Conservation (phyloP, 495 filamentous ascomycete genomes). For the Amphirosellinia nigrospora region DNA sequence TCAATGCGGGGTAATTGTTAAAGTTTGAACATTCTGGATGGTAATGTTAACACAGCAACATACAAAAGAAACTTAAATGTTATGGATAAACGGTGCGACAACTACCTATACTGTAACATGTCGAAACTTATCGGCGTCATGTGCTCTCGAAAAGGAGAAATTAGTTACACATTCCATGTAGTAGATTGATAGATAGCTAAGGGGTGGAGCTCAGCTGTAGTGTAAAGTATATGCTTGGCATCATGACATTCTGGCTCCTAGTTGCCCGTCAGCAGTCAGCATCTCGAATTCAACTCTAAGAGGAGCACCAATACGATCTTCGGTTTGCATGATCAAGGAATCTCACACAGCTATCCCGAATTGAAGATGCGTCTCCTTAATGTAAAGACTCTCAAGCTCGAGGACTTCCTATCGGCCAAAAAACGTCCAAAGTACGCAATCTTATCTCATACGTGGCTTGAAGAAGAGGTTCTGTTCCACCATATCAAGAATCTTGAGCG, state of each 20-base stretch:
- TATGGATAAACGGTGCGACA: not conserved
- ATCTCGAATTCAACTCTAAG: not conserved
- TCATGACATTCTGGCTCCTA: not conserved
- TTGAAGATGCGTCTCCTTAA: not conserved
- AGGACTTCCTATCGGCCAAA: not conserved
- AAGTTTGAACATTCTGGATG: no score
- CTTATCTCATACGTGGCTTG: conserved; percentile 3
- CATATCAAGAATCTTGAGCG: not conserved
- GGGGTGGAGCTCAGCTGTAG: not conserved
- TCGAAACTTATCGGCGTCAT: not conserved
- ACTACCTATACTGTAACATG: not conserved
- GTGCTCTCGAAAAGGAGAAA: not conserved
- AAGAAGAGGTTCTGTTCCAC: not conserved
- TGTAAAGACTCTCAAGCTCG: conserved; percentile 1
- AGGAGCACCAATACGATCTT: not conserved
- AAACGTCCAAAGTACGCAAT: conserved; percentile 6
- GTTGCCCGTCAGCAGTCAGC: not conserved
- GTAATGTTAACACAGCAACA: no score
- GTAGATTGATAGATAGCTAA: not conserved
- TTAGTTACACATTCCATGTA: not conserved
- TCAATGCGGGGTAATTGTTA: not conserved
- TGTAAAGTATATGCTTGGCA: not conserved
- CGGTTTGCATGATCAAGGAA: not conserved
- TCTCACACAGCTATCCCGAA: not conserved
- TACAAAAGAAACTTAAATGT: no score